Evolutionary conservation across 2,329 filamentous ascomycete species (phyloP).

Genomic region (Fusarium aywerte): DNA sequence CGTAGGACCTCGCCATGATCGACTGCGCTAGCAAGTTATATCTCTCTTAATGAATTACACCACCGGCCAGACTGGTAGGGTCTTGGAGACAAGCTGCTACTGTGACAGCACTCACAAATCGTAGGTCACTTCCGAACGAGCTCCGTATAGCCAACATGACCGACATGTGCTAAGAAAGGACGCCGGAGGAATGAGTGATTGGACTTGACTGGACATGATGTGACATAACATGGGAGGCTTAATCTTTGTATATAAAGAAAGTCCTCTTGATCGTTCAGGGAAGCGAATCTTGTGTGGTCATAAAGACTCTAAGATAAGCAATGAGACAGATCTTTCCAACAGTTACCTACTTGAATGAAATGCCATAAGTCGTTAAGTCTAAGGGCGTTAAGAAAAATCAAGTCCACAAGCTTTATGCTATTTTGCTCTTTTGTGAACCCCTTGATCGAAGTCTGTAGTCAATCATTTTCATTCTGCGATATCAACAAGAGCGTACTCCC

Average conservation of each 20-base stretch:
- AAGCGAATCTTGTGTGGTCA: slow-evolving; percentile 27
- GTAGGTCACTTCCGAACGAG: slow-evolving; percentile 48
- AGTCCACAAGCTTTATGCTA: background rate
- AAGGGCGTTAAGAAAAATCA: background rate
- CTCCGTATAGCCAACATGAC: slow-evolving; percentile 43
- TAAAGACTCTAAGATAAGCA: slow-evolving; percentile 23
- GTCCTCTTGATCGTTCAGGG: slow-evolving; percentile 3
- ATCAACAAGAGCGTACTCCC: background rate
- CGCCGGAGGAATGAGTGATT: background rate
- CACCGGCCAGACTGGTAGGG: slow-evolving; percentile 38
- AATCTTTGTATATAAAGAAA: slow-evolving; percentile 10
- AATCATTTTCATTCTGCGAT: background rate
- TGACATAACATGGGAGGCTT: background rate
- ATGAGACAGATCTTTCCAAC: slow-evolving; percentile 32
- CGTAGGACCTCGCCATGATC: slow-evolving; percentile 59
- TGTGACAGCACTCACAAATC: slow-evolving; percentile 47
- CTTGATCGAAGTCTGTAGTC: background rate
- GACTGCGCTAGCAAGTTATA: slow-evolving; percentile 53
- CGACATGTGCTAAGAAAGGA: background rate
- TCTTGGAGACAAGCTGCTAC: slow-evolving; percentile 48
- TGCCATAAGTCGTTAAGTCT: background rate
- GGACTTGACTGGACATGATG: background rate
- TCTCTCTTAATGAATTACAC: slow-evolving; percentile 34
- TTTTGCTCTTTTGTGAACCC: background rate
- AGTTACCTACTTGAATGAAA: background rate